phyloP scores from a whole-genome alignment of 371 early-diverging fungal genomes.

The Coemansia sp. region DNA sequence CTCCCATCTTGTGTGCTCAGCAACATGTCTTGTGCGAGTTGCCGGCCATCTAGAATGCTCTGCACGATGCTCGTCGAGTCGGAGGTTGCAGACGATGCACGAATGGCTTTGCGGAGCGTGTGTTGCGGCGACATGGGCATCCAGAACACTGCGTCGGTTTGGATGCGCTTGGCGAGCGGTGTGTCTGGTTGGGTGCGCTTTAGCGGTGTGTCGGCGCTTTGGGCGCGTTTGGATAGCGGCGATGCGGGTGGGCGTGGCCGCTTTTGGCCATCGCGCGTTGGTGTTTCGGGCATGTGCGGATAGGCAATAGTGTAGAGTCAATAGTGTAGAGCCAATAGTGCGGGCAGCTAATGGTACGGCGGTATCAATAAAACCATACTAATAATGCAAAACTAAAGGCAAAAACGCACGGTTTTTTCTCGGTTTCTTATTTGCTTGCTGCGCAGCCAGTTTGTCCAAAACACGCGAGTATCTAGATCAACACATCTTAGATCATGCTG shows the following conservation, averaged over 20 bases:
- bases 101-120: slow-evolving; percentile 31
- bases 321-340: neutral
- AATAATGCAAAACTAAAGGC: neutral
- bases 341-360: too few relatives aligned
- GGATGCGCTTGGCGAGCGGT: slow-evolving; percentile 16
- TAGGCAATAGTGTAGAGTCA: neutral
- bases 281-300: neutral
- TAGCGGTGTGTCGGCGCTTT: slow-evolving; percentile 21
- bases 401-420: neutral
- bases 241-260: slow-evolving; percentile 16
- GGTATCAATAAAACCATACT: neutral
- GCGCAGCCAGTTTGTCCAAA: too few relatives aligned
- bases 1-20: neutral
- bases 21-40: neutral
- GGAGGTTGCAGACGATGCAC: slow-evolving; percentile 5
- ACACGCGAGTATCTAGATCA: too few relatives aligned
- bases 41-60: slow-evolving; percentile 28
- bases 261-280: slow-evolving; percentile 15
- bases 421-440: too few relatives aligned
- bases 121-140: slow-evolving; percentile 45
- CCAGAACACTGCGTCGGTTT: slow-evolving; percentile 28
- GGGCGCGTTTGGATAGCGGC: slow-evolving; percentile 15
- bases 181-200: slow-evolving; percentile 28
- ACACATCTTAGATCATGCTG: too few relatives aligned
- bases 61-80: slow-evolving; percentile 21